phyloP scores from a whole-genome alignment of 352 stramenopile genomes.

The Pythium aristosporum region DNA sequence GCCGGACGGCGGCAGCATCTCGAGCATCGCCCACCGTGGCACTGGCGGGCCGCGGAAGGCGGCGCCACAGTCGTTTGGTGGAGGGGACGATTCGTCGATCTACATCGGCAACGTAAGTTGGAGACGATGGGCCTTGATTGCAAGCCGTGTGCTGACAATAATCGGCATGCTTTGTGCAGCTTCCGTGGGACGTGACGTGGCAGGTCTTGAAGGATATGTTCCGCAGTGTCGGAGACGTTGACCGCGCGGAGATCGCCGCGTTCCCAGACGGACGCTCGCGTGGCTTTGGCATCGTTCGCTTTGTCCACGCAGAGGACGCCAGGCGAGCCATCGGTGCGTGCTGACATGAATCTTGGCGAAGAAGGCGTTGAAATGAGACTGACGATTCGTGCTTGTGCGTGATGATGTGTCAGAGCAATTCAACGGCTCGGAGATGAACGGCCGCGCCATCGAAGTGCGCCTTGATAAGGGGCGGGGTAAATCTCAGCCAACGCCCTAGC shows the following conservation, averaged over 20 bases:
- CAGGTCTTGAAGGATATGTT: slow-evolving; percentile 73
- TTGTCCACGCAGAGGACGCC: slow-evolving; percentile 46
- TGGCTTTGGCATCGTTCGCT: slow-evolving; percentile 74
- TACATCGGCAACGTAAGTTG: slow-evolving; percentile 76
- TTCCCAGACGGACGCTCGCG: slow-evolving; percentile 60
- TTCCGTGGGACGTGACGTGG: slow-evolving; percentile 70
- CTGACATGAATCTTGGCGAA: too few relatives aligned
- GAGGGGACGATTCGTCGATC: slow-evolving; percentile 40
- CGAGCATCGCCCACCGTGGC: slow-evolving; percentile 45
- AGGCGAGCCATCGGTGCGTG: slow-evolving; percentile 49
- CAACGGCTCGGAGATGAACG: slow-evolving; percentile 65
- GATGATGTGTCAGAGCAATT: slow-evolving; percentile 42
- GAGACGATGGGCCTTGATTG: background rate
- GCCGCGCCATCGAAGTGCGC: slow-evolving; percentile 64
- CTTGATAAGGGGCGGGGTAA: slow-evolving; percentile 41
- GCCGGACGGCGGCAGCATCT: slow-evolving; percentile 67
- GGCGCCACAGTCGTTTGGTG: background rate
- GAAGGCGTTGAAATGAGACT: background rate
- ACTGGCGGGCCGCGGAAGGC: background rate
- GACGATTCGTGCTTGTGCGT: background rate
- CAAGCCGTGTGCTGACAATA: background rate
- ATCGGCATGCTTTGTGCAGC: slow-evolving; percentile 27
- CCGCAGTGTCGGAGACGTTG: slow-evolving; percentile 58
- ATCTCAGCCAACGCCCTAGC: background rate
- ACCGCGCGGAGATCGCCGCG: slow-evolving; percentile 60